Base-by-base conservation (phyloP, 73 alveolate species). In the Uronychia binucleata region DNA sequence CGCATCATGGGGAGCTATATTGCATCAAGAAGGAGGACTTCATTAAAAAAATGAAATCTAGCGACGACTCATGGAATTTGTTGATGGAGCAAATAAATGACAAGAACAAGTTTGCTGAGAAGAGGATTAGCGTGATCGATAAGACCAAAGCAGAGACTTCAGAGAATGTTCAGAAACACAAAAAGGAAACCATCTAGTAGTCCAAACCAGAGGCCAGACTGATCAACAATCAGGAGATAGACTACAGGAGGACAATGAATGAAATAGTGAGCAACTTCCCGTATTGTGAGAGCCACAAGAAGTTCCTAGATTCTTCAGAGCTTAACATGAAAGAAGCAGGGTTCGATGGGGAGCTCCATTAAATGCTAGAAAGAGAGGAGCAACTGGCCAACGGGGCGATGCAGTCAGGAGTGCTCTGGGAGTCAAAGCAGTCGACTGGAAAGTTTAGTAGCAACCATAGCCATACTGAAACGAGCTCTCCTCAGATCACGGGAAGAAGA, bases 1-100 rank as follows among this genome's bases (percentile, higher is more conserved):
- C 86, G n/a, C 31, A 79, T 5, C 34, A 31, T 26, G 86, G 86
- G 27, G 30, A 25, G 5, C 34, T 67, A 13, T 67, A 67, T 28
- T 67, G 32, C 32, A 28, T 28, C 14, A 67, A 67, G 26, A 67
- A 67, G 67, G 19, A 19, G 5, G 67, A 46, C 5, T 46, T 46
- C 19, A 46, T 46, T 46, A 46, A 46, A 19, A 46, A 46, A 19
- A 46, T 46, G 67, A 46, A 46, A 46, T 46, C 67, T 11, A 46
- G 67, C 19, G 67, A 46, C 5, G 67, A 46, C 67, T 46, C 67
- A 5, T 46, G 67, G 67, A 46, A 46, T 46, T 19, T 46, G n/a
- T 19, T 46, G 5, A 46, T 46, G 67, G 67, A 19, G n/a, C 19
- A 46, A 46, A 46, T 46, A 5, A 46, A 46, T 19, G 67, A 46